phyloP scores from a whole-genome alignment of 2,329 filamentous ascomycete genomes.

The Clonostachys chloroleuca region DNA sequence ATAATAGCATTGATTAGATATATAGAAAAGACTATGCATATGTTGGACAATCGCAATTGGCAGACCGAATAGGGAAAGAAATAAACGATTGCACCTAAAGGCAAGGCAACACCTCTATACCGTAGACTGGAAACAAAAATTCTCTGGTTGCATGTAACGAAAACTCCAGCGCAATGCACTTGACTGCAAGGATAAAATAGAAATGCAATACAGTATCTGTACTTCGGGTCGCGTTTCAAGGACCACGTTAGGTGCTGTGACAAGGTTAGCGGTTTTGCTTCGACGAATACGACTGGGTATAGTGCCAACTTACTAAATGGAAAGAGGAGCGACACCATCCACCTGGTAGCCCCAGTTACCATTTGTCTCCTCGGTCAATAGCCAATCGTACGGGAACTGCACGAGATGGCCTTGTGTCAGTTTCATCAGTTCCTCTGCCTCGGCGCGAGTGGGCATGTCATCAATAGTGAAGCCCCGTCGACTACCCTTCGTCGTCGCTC shows the following conservation, averaged over 20 bases:
- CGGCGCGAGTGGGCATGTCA: conserved; percentile 68
- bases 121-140: neutral
- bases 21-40: neutral
- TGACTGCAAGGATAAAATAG: neutral
- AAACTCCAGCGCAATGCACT: no score
- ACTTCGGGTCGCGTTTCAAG: neutral
- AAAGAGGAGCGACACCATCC: conserved; percentile 90
- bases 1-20: neutral
- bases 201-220: neutral
- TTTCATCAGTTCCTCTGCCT: conserved; percentile 77
- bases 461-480: conserved; percentile 63
- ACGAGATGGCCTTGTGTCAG: conserved; percentile 87
- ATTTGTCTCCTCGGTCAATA: conserved; percentile 83
- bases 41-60: neutral
- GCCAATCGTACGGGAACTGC: conserved; percentile 93
- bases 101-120: no score
- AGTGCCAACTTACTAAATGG: conserved; percentile 79
- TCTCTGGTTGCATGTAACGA: neutral
- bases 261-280: conserved; percentile 15
- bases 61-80: neutral
- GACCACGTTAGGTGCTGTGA: conserved; percentile 18
- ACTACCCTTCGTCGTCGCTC: conserved; percentile 67
- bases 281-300: neutral
- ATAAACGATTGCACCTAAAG: neutral
- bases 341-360: conserved; percentile 97